phyloP scores from a whole-genome alignment of 176 grass and related monocot species.

The Alopecurus myosuroides region DNA sequence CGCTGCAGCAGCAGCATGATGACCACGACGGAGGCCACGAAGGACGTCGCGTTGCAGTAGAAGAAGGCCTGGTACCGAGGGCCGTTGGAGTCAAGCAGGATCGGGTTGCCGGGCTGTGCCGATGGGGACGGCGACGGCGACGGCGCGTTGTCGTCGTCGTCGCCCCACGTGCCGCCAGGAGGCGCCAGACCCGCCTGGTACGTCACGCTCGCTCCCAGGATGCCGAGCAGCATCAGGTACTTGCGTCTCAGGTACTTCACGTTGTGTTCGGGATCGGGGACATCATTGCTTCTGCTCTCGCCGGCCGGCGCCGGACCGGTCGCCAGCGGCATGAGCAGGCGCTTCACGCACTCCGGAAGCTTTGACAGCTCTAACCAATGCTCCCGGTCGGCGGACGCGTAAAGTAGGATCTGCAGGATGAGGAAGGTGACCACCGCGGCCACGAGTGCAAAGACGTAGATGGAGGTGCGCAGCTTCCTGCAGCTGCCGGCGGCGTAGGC shows the following conservation, averaged over 20 bases:
- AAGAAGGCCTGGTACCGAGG: constrained; percentile 23
- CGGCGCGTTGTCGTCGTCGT: not conserved
- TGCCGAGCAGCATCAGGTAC: constrained; percentile 26
- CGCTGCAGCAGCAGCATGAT: constrained; percentile 4
- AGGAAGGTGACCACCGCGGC: not conserved
- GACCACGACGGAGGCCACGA: constrained; percentile 18
- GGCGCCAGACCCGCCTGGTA: constrained; percentile 27
- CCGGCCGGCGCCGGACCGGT: not conserved
- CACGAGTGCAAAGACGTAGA: not conserved
- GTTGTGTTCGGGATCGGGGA: no score
- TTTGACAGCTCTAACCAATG: not conserved
- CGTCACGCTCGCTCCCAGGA: constrained; percentile 27
- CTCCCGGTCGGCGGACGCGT: not conserved
- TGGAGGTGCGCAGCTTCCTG: not conserved
- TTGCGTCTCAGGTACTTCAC: not conserved
- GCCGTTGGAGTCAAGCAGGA: not conserved
- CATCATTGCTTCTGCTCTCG: not conserved
- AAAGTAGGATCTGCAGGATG: not conserved
- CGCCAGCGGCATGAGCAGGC: not conserved
- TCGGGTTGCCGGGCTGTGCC: not conserved
- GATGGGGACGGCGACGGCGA: not conserved
- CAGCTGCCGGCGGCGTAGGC: not conserved
- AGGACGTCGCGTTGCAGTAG: constrained; percentile 21
- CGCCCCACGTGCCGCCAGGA: constrained; percentile 31
- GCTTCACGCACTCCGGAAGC: not conserved